phyloP scores from a whole-genome alignment of 176 grass and related monocot genomes.

The Cenchrus americanus region DNA sequence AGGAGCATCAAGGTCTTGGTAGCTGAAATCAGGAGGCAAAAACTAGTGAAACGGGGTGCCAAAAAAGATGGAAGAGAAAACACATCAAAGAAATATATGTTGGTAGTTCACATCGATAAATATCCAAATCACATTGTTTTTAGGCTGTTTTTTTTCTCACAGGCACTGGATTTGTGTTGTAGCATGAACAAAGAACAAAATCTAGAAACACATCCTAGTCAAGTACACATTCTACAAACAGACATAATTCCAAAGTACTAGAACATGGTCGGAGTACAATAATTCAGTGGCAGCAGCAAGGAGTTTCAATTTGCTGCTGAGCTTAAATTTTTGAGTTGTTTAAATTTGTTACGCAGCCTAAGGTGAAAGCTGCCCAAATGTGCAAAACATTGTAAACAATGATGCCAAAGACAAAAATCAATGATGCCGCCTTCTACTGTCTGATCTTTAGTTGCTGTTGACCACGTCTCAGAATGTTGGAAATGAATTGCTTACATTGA shows the following conservation, averaged over 20 bases:
- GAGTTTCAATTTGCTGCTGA: not conserved
- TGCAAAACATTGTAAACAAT: slow-evolving; percentile 34
- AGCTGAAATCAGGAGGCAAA: slow-evolving; percentile 36
- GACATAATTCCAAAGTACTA: not conserved
- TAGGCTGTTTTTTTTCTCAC: not conserved
- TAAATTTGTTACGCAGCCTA: not conserved
- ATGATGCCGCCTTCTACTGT: not conserved
- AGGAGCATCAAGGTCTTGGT: slow-evolving; percentile 73
- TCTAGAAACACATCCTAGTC: not conserved
- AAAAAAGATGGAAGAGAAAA: not conserved
- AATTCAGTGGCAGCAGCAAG: not conserved
- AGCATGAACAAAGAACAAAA: not conserved
- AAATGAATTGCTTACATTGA: not conserved
- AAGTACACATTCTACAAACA: not conserved
- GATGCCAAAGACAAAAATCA: slow-evolving; percentile 6
- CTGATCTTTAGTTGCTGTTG: not conserved
- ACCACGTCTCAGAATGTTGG: not conserved
- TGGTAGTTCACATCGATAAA: not conserved
- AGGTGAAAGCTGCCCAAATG: slow-evolving; percentile 1
- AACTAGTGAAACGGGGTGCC: not conserved
- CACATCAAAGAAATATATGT: not conserved
- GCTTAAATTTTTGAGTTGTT: not conserved
- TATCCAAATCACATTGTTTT: not conserved
- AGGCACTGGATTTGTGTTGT: not conserved
- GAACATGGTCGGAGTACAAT: not conserved